Conservation (phyloP, 768 basidiomycete species). For the Leucosporidium creatinivorum region DNA sequence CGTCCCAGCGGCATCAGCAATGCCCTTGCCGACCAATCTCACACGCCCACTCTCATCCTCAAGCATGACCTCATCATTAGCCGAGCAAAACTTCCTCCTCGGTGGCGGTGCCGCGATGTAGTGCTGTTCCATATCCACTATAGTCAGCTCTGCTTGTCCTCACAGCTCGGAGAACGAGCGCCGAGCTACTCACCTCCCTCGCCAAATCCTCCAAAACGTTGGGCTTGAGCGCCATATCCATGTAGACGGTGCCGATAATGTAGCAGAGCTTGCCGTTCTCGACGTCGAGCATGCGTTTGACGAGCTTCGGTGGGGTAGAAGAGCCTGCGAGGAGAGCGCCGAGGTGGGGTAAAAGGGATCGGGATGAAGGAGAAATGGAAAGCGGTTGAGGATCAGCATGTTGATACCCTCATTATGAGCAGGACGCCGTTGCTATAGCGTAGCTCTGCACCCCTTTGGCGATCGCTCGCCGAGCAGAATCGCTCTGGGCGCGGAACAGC, state of each 20-base stretch:
- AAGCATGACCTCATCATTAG: conserved; percentile 72
- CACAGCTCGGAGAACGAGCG: conserved; percentile 42
- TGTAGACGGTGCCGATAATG: conserved; percentile 88
- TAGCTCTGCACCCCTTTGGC: too few species aligned
- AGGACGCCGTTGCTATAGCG: too few species aligned
- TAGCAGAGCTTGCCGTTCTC: conserved; percentile 77
- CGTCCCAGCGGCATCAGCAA: conserved; percentile 42
- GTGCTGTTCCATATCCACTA: conserved; percentile 51
- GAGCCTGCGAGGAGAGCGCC: conserved; percentile 13
- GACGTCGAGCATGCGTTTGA: conserved; percentile 81
- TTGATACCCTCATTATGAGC: too few species aligned
- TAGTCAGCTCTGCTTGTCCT: neutral
- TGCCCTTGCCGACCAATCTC: conserved; percentile 66
- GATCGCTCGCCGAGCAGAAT: too few species aligned
- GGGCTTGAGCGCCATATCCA: conserved; percentile 98
- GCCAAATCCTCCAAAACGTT: conserved; percentile 95
- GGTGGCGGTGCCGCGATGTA: conserved; percentile 80
- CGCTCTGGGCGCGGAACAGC: too few species aligned
- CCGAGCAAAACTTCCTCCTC: conserved; percentile 63
- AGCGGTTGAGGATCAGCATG: neutral
- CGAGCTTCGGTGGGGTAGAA: conserved; percentile 52
- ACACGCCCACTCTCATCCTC: conserved; percentile 96
- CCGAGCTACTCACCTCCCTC: conserved; percentile 58
- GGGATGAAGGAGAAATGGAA: too few species aligned
- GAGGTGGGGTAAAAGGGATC: too few species aligned